These are phyloP conservation scores for Halophytophthora polymorphica DNA, from an alignment of 352 stramenopile species.

Conservation along the genomic window DNA sequence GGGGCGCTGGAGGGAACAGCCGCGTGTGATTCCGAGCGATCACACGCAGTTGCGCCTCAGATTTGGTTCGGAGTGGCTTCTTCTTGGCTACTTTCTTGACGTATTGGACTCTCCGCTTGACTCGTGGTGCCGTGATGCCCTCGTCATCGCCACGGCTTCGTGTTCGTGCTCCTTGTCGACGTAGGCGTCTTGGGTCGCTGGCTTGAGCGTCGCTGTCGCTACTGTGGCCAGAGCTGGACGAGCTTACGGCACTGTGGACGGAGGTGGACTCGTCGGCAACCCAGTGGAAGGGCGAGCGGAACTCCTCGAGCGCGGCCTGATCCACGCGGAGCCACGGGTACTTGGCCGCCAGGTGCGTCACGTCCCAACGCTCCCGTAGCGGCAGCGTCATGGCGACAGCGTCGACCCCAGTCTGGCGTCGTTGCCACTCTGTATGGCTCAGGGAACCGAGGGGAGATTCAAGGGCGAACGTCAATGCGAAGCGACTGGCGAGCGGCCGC, in stretches of 20 bases:
- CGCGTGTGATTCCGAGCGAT: no score
- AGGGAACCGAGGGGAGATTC: no score
- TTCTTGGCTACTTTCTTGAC: no score
- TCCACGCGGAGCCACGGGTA: conserved; percentile 80
- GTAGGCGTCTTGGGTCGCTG: not conserved
- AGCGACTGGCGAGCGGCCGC: no score
- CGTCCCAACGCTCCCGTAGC: conserved; percentile 37
- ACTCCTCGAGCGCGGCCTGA: conserved; percentile 56
- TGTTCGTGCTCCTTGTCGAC: not conserved
- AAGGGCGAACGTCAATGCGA: no score
- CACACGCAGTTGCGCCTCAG: no score
- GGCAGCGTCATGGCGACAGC: conserved; percentile 16
- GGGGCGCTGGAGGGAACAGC: no score
- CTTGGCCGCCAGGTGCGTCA: conserved; percentile 54
- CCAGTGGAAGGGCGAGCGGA: conserved; percentile 60
- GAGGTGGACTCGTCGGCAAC: conserved; percentile 11
- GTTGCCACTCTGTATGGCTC: no score
- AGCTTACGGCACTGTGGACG: conserved; percentile 2
- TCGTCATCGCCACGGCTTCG: not conserved
- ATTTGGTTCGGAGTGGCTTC: no score
- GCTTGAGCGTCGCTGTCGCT: not conserved
- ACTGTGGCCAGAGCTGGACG: conserved; percentile 3
- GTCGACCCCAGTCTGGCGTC: no score
- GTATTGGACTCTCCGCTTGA: no score
- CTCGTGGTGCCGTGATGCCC: no score